Evolutionary conservation across 1,139 yeast species (phyloP).

Genomic region (Pneumocystis carinii): DNA sequence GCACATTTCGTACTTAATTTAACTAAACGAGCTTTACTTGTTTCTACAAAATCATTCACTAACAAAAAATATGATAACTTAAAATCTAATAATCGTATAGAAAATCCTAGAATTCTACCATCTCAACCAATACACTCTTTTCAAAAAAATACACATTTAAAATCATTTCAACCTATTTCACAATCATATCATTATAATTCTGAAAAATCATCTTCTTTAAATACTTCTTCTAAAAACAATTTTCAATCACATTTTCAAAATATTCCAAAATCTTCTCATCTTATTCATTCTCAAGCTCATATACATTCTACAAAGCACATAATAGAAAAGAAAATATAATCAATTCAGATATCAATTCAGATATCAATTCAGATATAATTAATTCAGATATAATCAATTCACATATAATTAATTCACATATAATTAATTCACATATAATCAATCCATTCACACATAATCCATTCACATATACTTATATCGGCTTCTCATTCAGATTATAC

Average conservation of each 20-base stretch:
- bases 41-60: conserved; percentile 6
- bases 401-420: too few relatives aligned
- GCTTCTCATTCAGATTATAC: neutral
- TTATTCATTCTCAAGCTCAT: neutral
- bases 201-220: neutral
- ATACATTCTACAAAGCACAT: neutral
- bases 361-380: too few relatives aligned
- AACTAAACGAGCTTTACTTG: conserved; percentile 31
- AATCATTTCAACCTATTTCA: neutral
- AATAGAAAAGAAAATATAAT: neutral
- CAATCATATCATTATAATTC: conserved; percentile 1
- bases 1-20: conserved; percentile 70
- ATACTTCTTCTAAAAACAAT: neutral
- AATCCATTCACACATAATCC: too few relatives aligned
- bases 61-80: neutral
- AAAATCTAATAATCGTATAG: neutral
- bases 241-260: neutral
- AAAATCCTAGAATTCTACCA: neutral
- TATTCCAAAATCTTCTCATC: neutral
- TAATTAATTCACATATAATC: too few relatives aligned
- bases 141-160: neutral
- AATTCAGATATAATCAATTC: too few relatives aligned
- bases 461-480: neutral
- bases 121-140: neutral
- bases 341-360: neutral